A percentile compares a stretch with the other conserved stretches of the same genome.
These are phyloP conservation scores for Populus simonii DNA, from an alignment of 345 rosid species.

Conservation along the genomic window DNA sequence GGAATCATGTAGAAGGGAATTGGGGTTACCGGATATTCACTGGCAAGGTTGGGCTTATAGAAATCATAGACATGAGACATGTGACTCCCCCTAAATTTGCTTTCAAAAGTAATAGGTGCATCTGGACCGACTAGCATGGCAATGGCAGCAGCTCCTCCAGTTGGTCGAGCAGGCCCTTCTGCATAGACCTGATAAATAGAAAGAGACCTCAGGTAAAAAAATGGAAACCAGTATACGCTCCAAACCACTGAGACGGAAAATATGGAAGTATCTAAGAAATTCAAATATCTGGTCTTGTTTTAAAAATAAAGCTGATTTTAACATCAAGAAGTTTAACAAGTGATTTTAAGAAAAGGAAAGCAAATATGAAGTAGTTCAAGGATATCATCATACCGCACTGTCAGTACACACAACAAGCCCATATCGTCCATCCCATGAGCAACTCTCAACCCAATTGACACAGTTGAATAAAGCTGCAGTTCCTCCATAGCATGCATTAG, in stretches of 20 bases:
- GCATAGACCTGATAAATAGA: slow-evolving; percentile 82
- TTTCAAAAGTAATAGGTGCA: slow-evolving; percentile 92
- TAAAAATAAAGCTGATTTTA: background rate
- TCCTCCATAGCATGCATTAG: slow-evolving; percentile 98
- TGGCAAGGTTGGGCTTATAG: slow-evolving; percentile 98
- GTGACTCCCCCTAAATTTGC: slow-evolving; percentile 90
- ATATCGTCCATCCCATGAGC: slow-evolving; percentile 98
- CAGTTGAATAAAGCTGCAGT: slow-evolving; percentile 97
- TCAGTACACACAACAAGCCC: slow-evolving; percentile 96
- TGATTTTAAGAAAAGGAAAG: background rate
- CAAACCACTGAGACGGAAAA: background rate
- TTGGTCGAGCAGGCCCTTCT: slow-evolving; percentile 99
- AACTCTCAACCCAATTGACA: slow-evolving; percentile 99
- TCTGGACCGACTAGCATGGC: slow-evolving; percentile 90
- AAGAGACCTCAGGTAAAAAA: slow-evolving; percentile 15
- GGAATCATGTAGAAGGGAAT: slow-evolving; percentile 7
- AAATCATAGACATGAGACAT: slow-evolving; percentile 99
- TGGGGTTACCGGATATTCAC: slow-evolving; percentile 90
- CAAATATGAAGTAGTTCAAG: background rate
- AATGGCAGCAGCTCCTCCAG: slow-evolving; percentile 99
- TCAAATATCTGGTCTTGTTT: background rate
- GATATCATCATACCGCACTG: slow-evolving; percentile 74
- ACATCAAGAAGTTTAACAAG: background rate
- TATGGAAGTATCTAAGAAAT: slow-evolving; percentile 7
- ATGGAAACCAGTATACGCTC: background rate